These are phyloP conservation scores for Phytopythium litorale DNA, from an alignment of 352 stramenopile species.

Conservation along the genomic window DNA sequence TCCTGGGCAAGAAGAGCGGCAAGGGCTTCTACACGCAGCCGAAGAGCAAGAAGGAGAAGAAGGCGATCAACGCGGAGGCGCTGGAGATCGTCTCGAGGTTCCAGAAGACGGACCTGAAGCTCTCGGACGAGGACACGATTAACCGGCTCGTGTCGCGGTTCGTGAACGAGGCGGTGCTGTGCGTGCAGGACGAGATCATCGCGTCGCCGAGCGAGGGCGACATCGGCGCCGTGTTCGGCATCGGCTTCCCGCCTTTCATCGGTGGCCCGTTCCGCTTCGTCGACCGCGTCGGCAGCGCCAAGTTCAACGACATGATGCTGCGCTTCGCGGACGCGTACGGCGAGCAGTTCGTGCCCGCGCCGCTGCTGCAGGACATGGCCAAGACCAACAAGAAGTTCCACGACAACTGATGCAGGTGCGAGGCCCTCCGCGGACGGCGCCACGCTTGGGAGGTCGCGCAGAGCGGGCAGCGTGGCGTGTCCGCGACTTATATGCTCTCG, in stretches of 20 bases:
- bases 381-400: constrained; percentile 98
- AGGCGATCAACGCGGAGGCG: constrained; percentile 86
- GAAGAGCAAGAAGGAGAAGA: constrained; percentile 90
- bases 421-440: not conserved
- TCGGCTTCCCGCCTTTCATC: constrained; percentile 97
- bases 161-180: constrained; percentile 97
- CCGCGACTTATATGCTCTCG: not conserved
- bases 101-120: constrained; percentile 72
- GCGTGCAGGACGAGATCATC: constrained; percentile 97
- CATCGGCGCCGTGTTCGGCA: constrained; percentile 98
- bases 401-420: constrained; percentile 38
- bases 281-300: constrained; percentile 90
- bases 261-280: constrained; percentile 97
- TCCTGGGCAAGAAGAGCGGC: constrained; percentile 95
- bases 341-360: constrained; percentile 94
- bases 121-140: constrained; percentile 82
- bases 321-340: constrained; percentile 94
- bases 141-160: constrained; percentile 96
- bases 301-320: constrained; percentile 97
- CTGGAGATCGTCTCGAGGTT: constrained; percentile 80
- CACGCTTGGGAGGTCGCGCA: not conserved
- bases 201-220: constrained; percentile 95
- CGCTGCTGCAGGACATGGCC: constrained; percentile 96
- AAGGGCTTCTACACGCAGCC: constrained; percentile 98
- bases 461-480: not conserved